phyloP scores from a whole-genome alignment of 306 rosid genomes.

The Luffa aegyptiaca region DNA sequence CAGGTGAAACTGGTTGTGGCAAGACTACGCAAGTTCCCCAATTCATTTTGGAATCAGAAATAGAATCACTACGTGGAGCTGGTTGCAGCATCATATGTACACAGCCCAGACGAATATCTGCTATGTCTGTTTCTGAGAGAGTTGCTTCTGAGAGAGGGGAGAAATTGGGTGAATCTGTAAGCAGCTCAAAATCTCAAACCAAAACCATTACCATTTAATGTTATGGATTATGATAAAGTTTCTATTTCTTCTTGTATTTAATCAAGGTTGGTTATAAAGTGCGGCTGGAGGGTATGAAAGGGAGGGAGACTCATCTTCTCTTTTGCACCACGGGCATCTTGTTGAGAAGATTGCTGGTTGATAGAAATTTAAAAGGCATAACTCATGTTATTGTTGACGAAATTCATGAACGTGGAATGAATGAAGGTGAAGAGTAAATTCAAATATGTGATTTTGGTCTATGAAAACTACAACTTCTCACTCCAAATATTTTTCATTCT shows the following conservation, averaged over 20 bases:
- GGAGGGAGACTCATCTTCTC: slow-evolving; percentile 83
- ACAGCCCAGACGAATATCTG: slow-evolving; percentile 94
- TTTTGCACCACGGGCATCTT: slow-evolving; percentile 97
- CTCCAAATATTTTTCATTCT: slow-evolving; percentile 29
- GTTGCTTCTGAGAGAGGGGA: slow-evolving; percentile 91
- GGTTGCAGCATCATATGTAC: slow-evolving; percentile 81
- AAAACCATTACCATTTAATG: background rate
- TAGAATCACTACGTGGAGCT: slow-evolving; percentile 66
- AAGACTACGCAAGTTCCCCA: slow-evolving; percentile 99
- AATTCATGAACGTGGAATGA: slow-evolving; percentile 99
- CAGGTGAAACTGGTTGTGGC: slow-evolving; percentile 99
- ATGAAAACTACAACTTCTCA: slow-evolving; percentile 22
- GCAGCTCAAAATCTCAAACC: slow-evolving; percentile 24
- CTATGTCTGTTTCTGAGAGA: slow-evolving; percentile 95
- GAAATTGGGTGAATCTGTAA: slow-evolving; percentile 91
- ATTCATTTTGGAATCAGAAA: slow-evolving; percentile 83
- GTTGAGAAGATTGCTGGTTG: slow-evolving; percentile 82
- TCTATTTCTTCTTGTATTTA: slow-evolving; percentile 12
- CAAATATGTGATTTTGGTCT: slow-evolving; percentile 15
- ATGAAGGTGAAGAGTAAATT: slow-evolving; percentile 63
- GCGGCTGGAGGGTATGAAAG: slow-evolving; percentile 90
- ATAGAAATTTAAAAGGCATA: slow-evolving; percentile 73
- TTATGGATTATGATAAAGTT: slow-evolving; percentile 10
- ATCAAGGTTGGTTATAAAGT: slow-evolving; percentile 91
- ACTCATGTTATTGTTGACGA: slow-evolving; percentile 96